Conservation (phyloP, 495 filamentous ascomycete genomes). For the Daldinia vernicosa region DNA sequence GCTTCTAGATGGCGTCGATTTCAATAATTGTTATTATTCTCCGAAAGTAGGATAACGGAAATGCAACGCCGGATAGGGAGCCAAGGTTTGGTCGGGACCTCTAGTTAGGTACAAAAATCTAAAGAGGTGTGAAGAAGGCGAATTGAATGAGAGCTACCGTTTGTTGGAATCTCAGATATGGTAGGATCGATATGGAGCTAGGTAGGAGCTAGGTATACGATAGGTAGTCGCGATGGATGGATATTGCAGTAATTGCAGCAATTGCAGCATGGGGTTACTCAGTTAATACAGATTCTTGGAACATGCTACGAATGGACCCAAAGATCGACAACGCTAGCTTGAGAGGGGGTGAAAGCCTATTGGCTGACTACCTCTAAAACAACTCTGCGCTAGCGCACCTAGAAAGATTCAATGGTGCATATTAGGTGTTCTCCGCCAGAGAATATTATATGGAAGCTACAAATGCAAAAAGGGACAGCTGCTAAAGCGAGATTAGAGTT, state of each 20-base stretch:
- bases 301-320: slow-evolving; percentile 18
- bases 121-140: slow-evolving; percentile 7
- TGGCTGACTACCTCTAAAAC: slow-evolving; percentile 17
- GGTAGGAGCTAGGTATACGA: too few species aligned
- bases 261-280: slow-evolving; percentile 5
- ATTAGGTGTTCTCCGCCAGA: not conserved
- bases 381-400: slow-evolving; percentile 13
- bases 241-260: slow-evolving; percentile 3
- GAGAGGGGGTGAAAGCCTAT: not conserved
- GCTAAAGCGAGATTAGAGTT: slow-evolving; percentile 16
- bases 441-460: not conserved
- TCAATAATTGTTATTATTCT: not conserved
- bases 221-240: slow-evolving; percentile 11
- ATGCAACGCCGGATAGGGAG: not conserved
- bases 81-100: not conserved
- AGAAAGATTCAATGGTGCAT: slow-evolving; percentile 7
- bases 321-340: slow-evolving; percentile 22
- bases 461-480: slow-evolving; percentile 11
- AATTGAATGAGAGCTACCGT: slow-evolving; percentile 18
- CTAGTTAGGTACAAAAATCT: not conserved
- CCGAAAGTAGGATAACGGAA: slow-evolving; percentile 1
- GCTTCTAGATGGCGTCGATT: not conserved
- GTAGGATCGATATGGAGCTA: slow-evolving; percentile 31
- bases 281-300: slow-evolving; percentile 13
- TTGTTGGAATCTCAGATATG: slow-evolving; percentile 33